Conservation (phyloP, 176 grass and related monocot species). For the Hordeum marinum region DNA sequence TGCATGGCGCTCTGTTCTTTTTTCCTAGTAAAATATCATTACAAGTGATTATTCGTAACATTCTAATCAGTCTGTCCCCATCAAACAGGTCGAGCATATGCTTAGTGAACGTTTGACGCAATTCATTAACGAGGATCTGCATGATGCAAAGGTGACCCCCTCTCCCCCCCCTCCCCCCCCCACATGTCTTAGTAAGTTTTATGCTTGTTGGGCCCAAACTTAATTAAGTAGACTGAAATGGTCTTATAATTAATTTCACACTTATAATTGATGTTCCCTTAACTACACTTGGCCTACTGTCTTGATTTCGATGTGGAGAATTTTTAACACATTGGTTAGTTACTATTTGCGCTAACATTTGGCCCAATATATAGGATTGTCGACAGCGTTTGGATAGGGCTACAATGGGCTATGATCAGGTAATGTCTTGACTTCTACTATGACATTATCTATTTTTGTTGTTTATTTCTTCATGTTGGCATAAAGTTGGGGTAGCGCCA, state of each 20-base stretch:
- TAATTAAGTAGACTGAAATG: background rate
- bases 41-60: background rate
- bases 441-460: slow-evolving; percentile 11
- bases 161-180: background rate
- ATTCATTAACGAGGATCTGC: slow-evolving; percentile 68
- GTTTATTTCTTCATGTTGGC: slow-evolving; percentile 9
- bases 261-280: background rate
- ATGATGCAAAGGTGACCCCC: slow-evolving; percentile 65
- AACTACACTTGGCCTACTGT: background rate
- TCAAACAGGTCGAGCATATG: slow-evolving; percentile 91
- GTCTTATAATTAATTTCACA: background rate
- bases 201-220: background rate
- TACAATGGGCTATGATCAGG: slow-evolving; percentile 90
- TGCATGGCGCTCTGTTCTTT: background rate
- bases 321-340: slow-evolving; percentile 18
- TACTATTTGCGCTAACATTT: slow-evolving; percentile 24
- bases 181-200: background rate
- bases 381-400: slow-evolving; percentile 91
- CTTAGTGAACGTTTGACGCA: slow-evolving; percentile 80
- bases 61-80: slow-evolving; percentile 11
- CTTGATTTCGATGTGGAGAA: slow-evolving; percentile 4
- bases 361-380: slow-evolving; percentile 53
- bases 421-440: slow-evolving; percentile 32
- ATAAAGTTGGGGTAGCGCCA: too few species aligned
- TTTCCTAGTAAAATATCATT: slow-evolving; percentile 5